Conservation (phyloP, 2,329 filamentous ascomycete species). For the Neobulgaria alba region DNA sequence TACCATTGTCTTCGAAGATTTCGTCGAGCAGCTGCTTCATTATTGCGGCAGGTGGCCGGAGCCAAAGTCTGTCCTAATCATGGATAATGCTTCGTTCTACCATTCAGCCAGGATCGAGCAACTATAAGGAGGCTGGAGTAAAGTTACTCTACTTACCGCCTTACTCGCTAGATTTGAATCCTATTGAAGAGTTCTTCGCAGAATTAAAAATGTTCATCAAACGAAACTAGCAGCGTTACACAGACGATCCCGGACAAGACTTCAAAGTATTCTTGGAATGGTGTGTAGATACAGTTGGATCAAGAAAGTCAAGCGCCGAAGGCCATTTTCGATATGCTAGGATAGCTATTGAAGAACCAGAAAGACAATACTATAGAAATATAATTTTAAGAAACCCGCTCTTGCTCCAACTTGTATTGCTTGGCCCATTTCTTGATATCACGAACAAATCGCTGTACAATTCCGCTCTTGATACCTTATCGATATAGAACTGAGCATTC, state of each 20-base stretch:
- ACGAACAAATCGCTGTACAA: conserved; percentile 27
- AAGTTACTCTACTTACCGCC: conserved; percentile 17
- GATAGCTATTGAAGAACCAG: conserved; percentile 13
- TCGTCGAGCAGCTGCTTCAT: conserved; percentile 29
- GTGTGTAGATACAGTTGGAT: conserved; percentile 18
- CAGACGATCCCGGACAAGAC: conserved; percentile 8
- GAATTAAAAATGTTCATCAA: conserved; percentile 23
- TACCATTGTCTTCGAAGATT: conserved; percentile 24
- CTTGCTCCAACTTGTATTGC: conserved; percentile 4
- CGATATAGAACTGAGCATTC: conserved; percentile 26
- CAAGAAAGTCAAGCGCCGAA: conserved; percentile 13
- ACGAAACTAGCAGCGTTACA: conserved; percentile 14
- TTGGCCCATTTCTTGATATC: conserved; percentile 24
- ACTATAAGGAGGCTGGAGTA: conserved; percentile 22
- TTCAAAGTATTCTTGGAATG: conserved; percentile 19
- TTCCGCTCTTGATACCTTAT: conserved; percentile 25
- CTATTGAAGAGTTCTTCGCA: conserved; percentile 23
- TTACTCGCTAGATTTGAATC: conserved; percentile 21
- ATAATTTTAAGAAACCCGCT: neutral
- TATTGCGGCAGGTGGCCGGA: conserved; percentile 28
- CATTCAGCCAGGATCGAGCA: conserved; percentile 22
- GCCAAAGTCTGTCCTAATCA: conserved; percentile 30
- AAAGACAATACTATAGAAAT: neutral
- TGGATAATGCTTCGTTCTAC: conserved; percentile 32
- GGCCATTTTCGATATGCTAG: conserved; percentile 19